A percentile compares a stretch with the other conserved stretches of the same genome.
These are phyloP conservation scores for Cadophora luteo-olivacea DNA, from an alignment of 2,329 filamentous ascomycete species.

Conservation along the genomic window DNA sequence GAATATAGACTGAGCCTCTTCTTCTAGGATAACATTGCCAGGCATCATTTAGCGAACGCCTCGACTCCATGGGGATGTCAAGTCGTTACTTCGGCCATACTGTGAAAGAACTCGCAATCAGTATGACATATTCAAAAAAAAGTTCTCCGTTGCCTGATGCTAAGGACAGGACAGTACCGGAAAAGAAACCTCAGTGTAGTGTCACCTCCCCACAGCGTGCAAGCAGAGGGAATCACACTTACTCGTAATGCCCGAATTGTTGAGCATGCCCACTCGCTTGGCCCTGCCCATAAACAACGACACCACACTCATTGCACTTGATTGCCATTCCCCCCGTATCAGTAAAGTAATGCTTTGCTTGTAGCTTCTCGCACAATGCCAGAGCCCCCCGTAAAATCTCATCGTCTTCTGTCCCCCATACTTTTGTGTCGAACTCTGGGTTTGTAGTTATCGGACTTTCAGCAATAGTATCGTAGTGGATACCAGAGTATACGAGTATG, in stretches of 20 bases:
- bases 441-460: constrained; percentile 69
- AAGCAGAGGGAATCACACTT: background rate
- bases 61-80: background rate
- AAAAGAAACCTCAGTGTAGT: no score
- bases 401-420: constrained; percentile 61
- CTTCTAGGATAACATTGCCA: background rate
- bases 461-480: constrained; percentile 91
- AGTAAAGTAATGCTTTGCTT: constrained; percentile 82
- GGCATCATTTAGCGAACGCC: background rate
- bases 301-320: constrained; percentile 76
- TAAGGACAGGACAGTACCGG: no score
- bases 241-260: constrained; percentile 62
- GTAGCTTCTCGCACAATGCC: constrained; percentile 69
- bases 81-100: constrained; percentile 56
- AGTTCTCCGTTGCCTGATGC: no score
- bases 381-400: constrained; percentile 75
- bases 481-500: constrained; percentile 87
- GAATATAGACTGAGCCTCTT: background rate
- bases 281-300: constrained; percentile 70
- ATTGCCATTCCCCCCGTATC: constrained; percentile 83
- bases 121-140: background rate
- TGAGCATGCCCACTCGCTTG: constrained; percentile 68
- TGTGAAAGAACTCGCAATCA: background rate
- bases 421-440: constrained; percentile 75
- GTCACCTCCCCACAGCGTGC: background rate